A percentile compares a stretch with the other conserved stretches of the same genome.
These are phyloP conservation scores for Bullera alba DNA, from an alignment of 768 basidiomycete species.

Conservation along the genomic window DNA sequence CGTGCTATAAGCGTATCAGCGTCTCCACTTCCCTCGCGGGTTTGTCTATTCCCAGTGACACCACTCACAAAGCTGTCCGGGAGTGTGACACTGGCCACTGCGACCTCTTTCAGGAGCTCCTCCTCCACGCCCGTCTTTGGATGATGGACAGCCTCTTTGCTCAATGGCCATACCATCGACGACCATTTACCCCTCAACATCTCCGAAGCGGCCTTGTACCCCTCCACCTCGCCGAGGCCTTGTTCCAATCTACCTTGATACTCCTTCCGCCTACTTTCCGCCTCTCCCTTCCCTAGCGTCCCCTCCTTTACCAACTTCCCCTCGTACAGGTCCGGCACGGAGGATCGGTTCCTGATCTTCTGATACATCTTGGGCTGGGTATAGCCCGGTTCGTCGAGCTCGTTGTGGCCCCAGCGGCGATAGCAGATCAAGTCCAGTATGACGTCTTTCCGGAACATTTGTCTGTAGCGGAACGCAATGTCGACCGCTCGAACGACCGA, in stretches of 20 bases:
- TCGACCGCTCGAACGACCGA: slow-evolving; percentile 80
- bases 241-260: slow-evolving; percentile 62
- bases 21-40: background rate
- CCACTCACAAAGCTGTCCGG: slow-evolving; percentile 60
- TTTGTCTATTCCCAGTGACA: background rate
- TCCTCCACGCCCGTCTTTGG: slow-evolving; percentile 64
- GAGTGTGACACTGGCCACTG: slow-evolving; percentile 60
- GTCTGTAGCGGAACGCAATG: slow-evolving; percentile 78
- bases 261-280: slow-evolving; percentile 52
- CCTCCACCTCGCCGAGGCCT: slow-evolving; percentile 53
- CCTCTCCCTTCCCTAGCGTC: slow-evolving; percentile 53
- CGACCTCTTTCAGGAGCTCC: slow-evolving; percentile 56
- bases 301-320: slow-evolving; percentile 61
- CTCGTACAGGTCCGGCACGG: slow-evolving; percentile 76
- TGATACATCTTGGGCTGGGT: slow-evolving; percentile 89
- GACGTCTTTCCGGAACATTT: slow-evolving; percentile 82
- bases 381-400: slow-evolving; percentile 76
- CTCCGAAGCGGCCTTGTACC: slow-evolving; percentile 52
- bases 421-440: slow-evolving; percentile 86
- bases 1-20: slow-evolving; percentile 52
- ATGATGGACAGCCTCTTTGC: slow-evolving; percentile 51
- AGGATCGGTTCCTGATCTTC: slow-evolving; percentile 67
- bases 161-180: slow-evolving; percentile 58
- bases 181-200: slow-evolving; percentile 66
- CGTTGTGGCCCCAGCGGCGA: slow-evolving; percentile 81